Base-by-base conservation (phyloP, 2,329 filamentous ascomycete species). In the Diplodia seriata region DNA sequence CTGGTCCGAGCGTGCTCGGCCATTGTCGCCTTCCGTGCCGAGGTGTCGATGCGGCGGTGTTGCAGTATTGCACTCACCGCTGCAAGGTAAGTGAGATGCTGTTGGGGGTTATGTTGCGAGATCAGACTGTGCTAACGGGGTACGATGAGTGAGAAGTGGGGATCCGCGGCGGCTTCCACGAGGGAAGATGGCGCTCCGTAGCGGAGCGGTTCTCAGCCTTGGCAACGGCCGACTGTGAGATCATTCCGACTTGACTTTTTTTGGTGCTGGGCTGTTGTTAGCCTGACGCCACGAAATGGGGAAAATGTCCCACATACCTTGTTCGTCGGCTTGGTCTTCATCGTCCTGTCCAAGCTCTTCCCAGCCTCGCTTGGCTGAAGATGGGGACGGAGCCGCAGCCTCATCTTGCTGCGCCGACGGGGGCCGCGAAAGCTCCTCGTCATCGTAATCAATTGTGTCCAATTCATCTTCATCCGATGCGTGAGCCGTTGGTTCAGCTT, bases 331-430 rank as follows among this genome's bases (percentile, higher is more conserved):
- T 29, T 56, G 54, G n/a, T 68, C 56, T 5, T 65, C 55, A 2
- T 55, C 57, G 33, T 57, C 67, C 20, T 69, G 69, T 26, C 63
- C 68, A 50, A 69, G 43, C 40, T 71, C 70, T 33, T 70, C 69
- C 38, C 70, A 61, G 33, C 31, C 55, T 18, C 70, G 67, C 53
- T 71, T 71, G 50, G 47, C 65, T 26, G 63, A 69, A 47, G 70
- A 70, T 18, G 51, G 49, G 26, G 66, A 64, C 43, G 38, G 31
- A 50, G 31, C 43, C n/a, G 54, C 64, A 63, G 40, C 43, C 38
- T 67, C 63, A 33, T 64, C 23, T 18, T 49, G 57, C 31, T 68
- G 36, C 29, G 62, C 31, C 9, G 67, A 55, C n/a, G 29, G 9
- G 51, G 40, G 15, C 31, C 49, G 29, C 14, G 67, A 66, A 29